Conservation (phyloP, 331 rosid genomes). For the Prunus yedoensis region DNA sequence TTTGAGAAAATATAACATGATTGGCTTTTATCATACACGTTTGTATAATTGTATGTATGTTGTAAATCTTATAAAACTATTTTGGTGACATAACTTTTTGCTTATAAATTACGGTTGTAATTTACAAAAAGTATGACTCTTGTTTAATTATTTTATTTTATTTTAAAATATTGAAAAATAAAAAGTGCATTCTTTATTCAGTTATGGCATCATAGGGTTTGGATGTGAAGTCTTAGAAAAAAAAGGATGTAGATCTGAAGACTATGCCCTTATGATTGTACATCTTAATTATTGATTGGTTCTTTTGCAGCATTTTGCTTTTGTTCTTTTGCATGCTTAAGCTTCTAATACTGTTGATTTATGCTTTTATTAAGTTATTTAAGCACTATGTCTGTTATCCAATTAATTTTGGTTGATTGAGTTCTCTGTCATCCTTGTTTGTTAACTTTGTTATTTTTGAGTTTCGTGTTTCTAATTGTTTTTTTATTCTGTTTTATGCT, state of each 20-base stretch:
- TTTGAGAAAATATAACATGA: background rate
- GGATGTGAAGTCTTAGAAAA: background rate
- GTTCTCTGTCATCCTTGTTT: background rate
- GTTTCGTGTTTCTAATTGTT: background rate
- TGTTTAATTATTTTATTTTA: no score
- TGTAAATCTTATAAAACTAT: no score
- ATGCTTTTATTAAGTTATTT: background rate
- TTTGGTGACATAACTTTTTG: background rate
- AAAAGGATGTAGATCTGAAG: background rate
- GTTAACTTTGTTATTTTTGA: background rate
- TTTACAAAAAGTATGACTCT: background rate
- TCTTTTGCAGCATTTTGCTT: background rate
- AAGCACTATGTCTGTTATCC: background rate
- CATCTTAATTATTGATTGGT: background rate
- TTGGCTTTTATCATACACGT: background rate
- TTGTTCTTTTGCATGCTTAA: background rate
- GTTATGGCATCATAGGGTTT: background rate
- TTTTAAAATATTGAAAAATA: no score
- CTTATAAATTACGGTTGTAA: background rate
- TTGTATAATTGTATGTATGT: background rate
- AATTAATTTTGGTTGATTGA: background rate
- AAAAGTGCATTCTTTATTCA: background rate
- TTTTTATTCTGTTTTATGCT: slow-evolving; percentile 1
- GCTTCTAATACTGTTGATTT: background rate
- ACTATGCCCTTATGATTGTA: background rate